Evolutionary conservation across 768 basidiomycete species (phyloP), one percentile per base, ranked within the genome.

Genomic region (Leccinum subtestaceum): DNA sequence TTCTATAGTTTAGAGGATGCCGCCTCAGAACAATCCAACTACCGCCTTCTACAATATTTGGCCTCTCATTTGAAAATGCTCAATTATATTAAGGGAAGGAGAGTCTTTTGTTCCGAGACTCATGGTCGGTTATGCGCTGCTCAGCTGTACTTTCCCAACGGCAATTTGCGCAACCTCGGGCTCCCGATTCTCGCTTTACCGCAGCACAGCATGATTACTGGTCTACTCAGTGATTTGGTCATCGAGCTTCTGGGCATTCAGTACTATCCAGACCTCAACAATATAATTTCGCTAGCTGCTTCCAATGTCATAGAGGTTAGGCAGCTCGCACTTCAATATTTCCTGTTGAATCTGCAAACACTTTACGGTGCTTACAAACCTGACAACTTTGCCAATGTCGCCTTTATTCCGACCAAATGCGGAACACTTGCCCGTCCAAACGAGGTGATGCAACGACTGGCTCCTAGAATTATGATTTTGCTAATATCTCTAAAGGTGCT

Each of bases 111-210:
- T 36, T 62, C 64, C 12, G 15, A 51, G 13, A 21, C 12, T 15
- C 52, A 52, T 34, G 52, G 56, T 29, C 60, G 13, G 43, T 29
- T 29, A 38, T 53, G 58, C 15, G 57, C 46, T 19, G 53, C 49
- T n/a, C 83, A 91, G 56, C 74, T 98, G 10, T 96, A 95, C 68
- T 91, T 95, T 64, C 96, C 95, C 1, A 63, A 82, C 0, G 85
- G 85, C 31, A 75, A 78, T 2, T 80, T 93, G 57, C 80, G 89
- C 21, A 76, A 81, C 46, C 76, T 98, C 7, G 82, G 81, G 12
- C 74, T 98, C n/a, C 94, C 95, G 4, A 68, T 95, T 5, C 79
- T 98, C 32, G 89, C 56, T 23, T 58, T 65, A 13, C 60, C 56
- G 17, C 32, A 8, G 13, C 45, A 46, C 2, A 8, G 27, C n/a